Evolutionary conservation across 306 rosid species (phyloP).

Genomic region (Rosa multiflora): DNA sequence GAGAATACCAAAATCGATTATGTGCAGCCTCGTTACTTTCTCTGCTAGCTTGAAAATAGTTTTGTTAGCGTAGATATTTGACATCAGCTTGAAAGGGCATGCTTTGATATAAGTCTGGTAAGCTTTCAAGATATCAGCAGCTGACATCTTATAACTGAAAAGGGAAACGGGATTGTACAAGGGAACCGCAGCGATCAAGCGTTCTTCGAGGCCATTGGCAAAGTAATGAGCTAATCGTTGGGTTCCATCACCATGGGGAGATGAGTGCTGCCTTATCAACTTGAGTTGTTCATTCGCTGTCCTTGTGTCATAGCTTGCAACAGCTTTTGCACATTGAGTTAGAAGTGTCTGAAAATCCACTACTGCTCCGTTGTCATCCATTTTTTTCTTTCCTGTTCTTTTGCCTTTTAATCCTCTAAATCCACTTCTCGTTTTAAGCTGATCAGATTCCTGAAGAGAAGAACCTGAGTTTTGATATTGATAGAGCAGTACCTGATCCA

Average conservation of each 20-base stretch:
- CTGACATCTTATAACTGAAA: slow-evolving; percentile 19
- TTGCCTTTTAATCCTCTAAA: slow-evolving; percentile 5
- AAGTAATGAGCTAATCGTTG: slow-evolving; percentile 73
- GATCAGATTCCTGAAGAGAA: slow-evolving; percentile 8
- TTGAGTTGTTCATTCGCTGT: slow-evolving; percentile 51
- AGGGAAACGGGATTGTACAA: slow-evolving; percentile 18
- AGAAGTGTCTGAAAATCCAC: slow-evolving; percentile 66
- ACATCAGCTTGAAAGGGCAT: slow-evolving; percentile 58
- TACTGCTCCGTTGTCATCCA: slow-evolving; percentile 11
- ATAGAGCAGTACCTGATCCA: slow-evolving; percentile 37
- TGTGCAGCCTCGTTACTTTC: slow-evolving; percentile 47
- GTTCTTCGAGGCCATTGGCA: slow-evolving; percentile 58
- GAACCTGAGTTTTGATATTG: slow-evolving; percentile 14
- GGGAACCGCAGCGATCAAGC: slow-evolving; percentile 53
- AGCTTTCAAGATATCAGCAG: slow-evolving; percentile 62
- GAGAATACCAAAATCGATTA: slow-evolving; percentile 69
- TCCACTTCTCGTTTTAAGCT: neutral
- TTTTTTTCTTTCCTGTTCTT: slow-evolving; percentile 15
- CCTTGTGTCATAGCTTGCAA: slow-evolving; percentile 56
- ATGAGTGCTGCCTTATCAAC: slow-evolving; percentile 62
- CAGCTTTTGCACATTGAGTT: slow-evolving; percentile 75
- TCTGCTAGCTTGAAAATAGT: slow-evolving; percentile 38
- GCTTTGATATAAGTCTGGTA: slow-evolving; percentile 45
- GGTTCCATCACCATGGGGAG: slow-evolving; percentile 56
- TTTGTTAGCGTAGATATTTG: slow-evolving; percentile 37